phyloP scores from a whole-genome alignment of 805 yeast species.

The Priceomyces castillae region DNA sequence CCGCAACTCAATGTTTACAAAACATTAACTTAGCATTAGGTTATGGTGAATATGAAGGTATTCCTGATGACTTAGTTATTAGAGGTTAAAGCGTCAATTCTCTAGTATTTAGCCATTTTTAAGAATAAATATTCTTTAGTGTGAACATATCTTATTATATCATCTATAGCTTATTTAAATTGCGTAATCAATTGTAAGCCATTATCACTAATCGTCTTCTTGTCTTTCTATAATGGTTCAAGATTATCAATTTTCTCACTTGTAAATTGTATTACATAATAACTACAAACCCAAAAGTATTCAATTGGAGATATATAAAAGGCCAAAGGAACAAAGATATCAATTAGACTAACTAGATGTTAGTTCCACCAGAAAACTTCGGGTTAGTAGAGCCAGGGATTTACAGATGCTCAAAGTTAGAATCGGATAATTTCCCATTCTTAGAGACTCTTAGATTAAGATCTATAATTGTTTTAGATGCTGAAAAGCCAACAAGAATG shows the following conservation, averaged over 20 bases:
- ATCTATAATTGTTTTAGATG: conserved; percentile 73
- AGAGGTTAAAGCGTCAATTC: conserved; percentile 35
- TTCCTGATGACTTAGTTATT: conserved; percentile 66
- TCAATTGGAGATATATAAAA: not conserved
- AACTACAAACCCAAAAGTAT: not conserved
- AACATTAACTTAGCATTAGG: conserved; percentile 88
- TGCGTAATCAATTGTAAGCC: not conserved
- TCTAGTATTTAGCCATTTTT: not conserved
- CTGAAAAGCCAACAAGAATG: conserved; percentile 77
- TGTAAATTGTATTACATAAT: not conserved
- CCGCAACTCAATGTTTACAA: conserved; percentile 97
- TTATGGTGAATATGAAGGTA: conserved; percentile 93
- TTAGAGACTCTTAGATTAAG: conserved; percentile 67
- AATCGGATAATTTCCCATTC: conserved; percentile 74
- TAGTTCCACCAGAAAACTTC: conserved; percentile 90
- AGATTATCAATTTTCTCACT: too few relatives aligned
- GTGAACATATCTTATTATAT: not conserved
- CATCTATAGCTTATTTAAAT: not conserved
- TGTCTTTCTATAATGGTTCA: too few relatives aligned
- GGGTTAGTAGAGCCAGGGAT: conserved; percentile 88
- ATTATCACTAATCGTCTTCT: too few relatives aligned
- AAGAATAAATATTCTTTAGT: not conserved
- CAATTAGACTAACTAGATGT: too few relatives aligned
- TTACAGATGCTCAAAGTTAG: conserved; percentile 74
- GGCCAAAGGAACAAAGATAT: too few relatives aligned